phyloP scores from a whole-genome alignment of 2,329 filamentous ascomycete species.

The Arthroderma sp. region DNA sequence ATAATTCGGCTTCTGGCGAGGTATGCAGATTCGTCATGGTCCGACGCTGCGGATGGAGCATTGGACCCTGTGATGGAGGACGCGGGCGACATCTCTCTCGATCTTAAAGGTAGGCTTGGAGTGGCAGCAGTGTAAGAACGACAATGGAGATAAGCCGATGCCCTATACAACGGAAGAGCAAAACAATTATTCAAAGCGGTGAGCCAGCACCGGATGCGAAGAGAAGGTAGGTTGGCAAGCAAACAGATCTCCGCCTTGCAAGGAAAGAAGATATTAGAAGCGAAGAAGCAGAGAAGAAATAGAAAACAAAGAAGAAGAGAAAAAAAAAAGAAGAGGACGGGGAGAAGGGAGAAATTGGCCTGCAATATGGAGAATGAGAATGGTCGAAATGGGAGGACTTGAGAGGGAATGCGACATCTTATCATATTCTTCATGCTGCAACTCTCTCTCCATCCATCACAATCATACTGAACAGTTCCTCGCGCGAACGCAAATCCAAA shows the following conservation, averaged over 20 bases:
- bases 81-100: slow-evolving; percentile 19
- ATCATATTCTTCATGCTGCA: neutral
- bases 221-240: neutral
- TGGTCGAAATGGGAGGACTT: too few species aligned
- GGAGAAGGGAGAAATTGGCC: neutral
- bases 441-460: too few species aligned
- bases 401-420: too few species aligned
- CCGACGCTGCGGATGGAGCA: slow-evolving; percentile 24
- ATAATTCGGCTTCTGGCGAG: slow-evolving; percentile 25
- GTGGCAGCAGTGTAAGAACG: slow-evolving; percentile 6
- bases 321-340: neutral
- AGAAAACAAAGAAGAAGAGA: neutral
- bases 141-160: too few species aligned
- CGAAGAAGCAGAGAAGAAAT: neutral
- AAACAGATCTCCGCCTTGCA: neutral
- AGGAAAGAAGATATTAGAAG: neutral
- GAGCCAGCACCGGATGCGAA: neutral
- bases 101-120: neutral
- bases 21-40: slow-evolving; percentile 28
- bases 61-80: slow-evolving; percentile 22
- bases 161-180: neutral
- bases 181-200: neutral
- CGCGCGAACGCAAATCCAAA: neutral
- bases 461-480: neutral
- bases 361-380: too few species aligned